Conservation (phyloP, 2,329 filamentous ascomycete genomes). For the Curvularia sp. region DNA sequence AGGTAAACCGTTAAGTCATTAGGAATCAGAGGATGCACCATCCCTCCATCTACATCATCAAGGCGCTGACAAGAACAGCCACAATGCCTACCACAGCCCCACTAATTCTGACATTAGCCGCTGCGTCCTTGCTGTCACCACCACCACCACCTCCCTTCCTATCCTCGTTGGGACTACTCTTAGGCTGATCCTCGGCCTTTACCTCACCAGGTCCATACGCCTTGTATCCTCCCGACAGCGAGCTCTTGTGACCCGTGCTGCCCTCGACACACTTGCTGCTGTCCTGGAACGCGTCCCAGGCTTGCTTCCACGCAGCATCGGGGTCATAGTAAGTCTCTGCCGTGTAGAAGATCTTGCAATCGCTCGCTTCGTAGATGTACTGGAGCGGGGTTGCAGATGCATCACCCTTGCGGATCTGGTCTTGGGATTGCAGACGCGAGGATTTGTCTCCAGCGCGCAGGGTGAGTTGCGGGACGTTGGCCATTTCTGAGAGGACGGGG, state of each 20-base stretch:
- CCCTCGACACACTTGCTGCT: constrained; percentile 34
- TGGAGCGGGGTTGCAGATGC: constrained; percentile 57
- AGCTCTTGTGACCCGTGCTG: constrained; percentile 31
- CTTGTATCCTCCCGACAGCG: constrained; percentile 37
- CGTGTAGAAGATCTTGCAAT: constrained; percentile 68
- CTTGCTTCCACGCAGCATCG: constrained; percentile 58
- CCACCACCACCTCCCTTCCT: constrained; percentile 1
- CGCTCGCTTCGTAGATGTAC: constrained; percentile 66
- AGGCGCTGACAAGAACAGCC: constrained; percentile 12
- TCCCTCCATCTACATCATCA: constrained; percentile 13
- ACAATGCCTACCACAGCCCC: constrained; percentile 5
- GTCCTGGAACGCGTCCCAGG: constrained; percentile 31
- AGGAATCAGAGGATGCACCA: background rate
- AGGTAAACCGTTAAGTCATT: background rate
- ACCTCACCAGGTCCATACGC: constrained; percentile 31
- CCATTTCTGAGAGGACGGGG: constrained; percentile 18
- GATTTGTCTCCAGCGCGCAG: constrained; percentile 25
- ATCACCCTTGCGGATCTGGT: constrained; percentile 40
- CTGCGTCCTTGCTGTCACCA: constrained; percentile 3
- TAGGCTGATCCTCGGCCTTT: constrained; percentile 28
- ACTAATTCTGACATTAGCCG: constrained; percentile 5
- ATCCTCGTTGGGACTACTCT: background rate
- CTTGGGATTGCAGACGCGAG: constrained; percentile 30
- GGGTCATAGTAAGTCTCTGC: constrained; percentile 59
- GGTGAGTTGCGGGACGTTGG: constrained; percentile 24